Conservation (phyloP, 2,329 filamentous ascomycete species). For the Calonectria montana region DNA sequence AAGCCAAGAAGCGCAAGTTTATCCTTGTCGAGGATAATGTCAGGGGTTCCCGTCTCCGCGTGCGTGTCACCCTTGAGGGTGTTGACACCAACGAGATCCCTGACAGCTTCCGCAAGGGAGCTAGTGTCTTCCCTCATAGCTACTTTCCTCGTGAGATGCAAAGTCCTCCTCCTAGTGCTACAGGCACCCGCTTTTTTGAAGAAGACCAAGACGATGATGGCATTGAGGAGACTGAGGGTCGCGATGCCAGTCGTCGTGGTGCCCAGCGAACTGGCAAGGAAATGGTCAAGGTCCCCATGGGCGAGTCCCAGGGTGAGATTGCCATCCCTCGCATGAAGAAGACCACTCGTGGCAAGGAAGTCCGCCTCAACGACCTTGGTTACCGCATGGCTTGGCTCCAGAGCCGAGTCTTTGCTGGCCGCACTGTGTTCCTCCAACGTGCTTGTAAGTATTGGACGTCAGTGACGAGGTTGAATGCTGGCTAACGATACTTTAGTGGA, state of each 20-base stretch:
- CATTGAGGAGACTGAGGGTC: conserved; percentile 62
- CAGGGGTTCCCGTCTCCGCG: conserved; percentile 82
- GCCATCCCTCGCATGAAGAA: conserved; percentile 80
- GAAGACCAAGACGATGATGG: conserved; percentile 71
- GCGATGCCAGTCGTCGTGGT: conserved; percentile 51
- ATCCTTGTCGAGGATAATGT: conserved; percentile 93
- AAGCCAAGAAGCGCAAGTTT: conserved; percentile 94
- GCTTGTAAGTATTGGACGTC: conserved; percentile 74
- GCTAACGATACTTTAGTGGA: conserved; percentile 71
- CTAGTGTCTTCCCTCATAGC: conserved; percentile 89
- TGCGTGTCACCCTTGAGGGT: conserved; percentile 91
- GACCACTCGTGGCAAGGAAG: conserved; percentile 79
- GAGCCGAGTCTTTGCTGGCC: conserved; percentile 88
- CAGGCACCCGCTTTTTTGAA: conserved; percentile 79
- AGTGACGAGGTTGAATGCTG: not conserved
- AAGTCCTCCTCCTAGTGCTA: conserved; percentile 80
- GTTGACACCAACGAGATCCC: conserved; percentile 97
- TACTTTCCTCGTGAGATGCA: conserved; percentile 97
- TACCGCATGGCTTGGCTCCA: conserved; percentile 98
- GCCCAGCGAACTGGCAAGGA: conserved; percentile 47
- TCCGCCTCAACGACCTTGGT: conserved; percentile 91
- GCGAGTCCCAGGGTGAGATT: conserved; percentile 79
- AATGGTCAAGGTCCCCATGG: conserved; percentile 71
- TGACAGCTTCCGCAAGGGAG: conserved; percentile 90
- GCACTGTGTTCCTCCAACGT: conserved; percentile 89